phyloP scores from a whole-genome alignment of 495 filamentous ascomycete genomes.

The Aspergillus saccharolyticus region DNA sequence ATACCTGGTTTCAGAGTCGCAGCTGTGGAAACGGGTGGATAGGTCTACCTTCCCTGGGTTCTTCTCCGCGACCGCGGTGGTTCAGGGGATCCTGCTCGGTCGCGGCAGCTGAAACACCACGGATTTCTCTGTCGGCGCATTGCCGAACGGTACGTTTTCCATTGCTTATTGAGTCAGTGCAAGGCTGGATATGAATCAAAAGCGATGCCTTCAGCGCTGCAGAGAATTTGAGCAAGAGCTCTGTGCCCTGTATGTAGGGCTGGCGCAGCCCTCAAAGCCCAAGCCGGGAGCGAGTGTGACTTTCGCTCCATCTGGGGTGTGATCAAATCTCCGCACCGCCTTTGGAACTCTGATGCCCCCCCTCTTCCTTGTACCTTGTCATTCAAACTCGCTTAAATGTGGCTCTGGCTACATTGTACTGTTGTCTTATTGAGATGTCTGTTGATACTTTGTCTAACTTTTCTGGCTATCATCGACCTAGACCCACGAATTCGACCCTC shows the following conservation, averaged over 20 bases:
- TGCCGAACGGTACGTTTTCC: slow-evolving; percentile 42
- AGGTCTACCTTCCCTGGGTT: background rate
- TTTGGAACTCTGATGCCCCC: slow-evolving; percentile 24
- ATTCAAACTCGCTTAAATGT: slow-evolving; percentile 10
- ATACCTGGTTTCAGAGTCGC: background rate
- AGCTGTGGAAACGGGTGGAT: background rate
- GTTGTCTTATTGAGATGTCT: background rate
- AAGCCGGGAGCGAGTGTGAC: slow-evolving; percentile 21
- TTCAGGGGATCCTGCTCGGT: slow-evolving; percentile 32
- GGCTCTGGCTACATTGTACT: slow-evolving; percentile 4
- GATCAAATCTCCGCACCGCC: slow-evolving; percentile 49
- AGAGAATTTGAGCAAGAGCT: background rate
- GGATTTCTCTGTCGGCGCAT: slow-evolving; percentile 39
- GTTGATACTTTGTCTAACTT: slow-evolving; percentile 6
- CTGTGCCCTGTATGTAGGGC: slow-evolving; percentile 6
- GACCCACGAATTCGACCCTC: slow-evolving; percentile 7
- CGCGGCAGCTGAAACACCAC: slow-evolving; percentile 35
- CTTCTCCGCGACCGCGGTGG: slow-evolving; percentile 24
- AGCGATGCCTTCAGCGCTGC: background rate
- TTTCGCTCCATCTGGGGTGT: slow-evolving; percentile 32
- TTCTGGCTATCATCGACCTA: slow-evolving; percentile 3
- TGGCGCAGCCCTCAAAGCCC: slow-evolving; percentile 23
- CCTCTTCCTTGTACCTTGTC: slow-evolving; percentile 23
- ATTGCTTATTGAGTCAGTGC: slow-evolving; percentile 15
- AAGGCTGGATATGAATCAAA: slow-evolving; percentile 4